Percentiles rank a stretch among this genome's conserved stretches.
These are phyloP conservation scores for Colletotrichum viniferum DNA, from an alignment of 2,329 filamentous ascomycete genomes.

Conservation along the genomic window DNA sequence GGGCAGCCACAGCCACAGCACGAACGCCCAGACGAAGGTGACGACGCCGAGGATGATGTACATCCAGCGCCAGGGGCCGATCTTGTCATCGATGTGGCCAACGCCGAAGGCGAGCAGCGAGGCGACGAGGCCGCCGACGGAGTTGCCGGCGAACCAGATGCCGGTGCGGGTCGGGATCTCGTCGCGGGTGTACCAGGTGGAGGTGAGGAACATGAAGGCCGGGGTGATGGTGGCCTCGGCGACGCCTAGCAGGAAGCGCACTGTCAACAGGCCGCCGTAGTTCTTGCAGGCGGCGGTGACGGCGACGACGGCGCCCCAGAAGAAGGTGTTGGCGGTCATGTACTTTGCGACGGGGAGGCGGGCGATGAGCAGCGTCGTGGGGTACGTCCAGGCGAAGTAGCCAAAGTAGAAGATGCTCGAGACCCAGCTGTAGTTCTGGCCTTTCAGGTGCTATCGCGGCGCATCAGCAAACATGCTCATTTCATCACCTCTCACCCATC, in stretches of 20 bases:
- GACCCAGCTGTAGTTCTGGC: conserved; percentile 58
- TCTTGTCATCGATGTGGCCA: conserved; percentile 51
- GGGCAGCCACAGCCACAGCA: conserved; percentile 53
- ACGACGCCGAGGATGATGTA: conserved; percentile 57
- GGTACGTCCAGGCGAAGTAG: conserved; percentile 56
- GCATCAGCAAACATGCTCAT: conserved; percentile 25
- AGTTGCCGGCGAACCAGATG: conserved; percentile 60
- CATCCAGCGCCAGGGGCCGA: conserved; percentile 62
- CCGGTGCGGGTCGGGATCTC: conserved; percentile 59
- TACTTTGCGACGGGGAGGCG: conserved; percentile 52
- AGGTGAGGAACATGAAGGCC: conserved; percentile 59
- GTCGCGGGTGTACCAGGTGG: conserved; percentile 61
- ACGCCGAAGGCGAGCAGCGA: conserved; percentile 59
- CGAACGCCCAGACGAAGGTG: conserved; percentile 56
- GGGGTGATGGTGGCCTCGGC: conserved; percentile 61
- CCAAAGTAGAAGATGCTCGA: conserved; percentile 42
- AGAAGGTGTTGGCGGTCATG: conserved; percentile 49
- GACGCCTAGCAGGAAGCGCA: conserved; percentile 58
- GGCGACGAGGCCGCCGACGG: conserved; percentile 50
- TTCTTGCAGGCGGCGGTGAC: conserved; percentile 49
- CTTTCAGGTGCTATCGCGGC: conserved; percentile 53
- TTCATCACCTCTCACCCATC: not conserved
- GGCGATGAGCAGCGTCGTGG: conserved; percentile 52
- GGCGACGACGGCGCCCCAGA: conserved; percentile 54
- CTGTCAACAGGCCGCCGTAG: conserved; percentile 53